Base-by-base conservation (phyloP, 805 yeast genomes). In the Nakazawaea holstii region DNA sequence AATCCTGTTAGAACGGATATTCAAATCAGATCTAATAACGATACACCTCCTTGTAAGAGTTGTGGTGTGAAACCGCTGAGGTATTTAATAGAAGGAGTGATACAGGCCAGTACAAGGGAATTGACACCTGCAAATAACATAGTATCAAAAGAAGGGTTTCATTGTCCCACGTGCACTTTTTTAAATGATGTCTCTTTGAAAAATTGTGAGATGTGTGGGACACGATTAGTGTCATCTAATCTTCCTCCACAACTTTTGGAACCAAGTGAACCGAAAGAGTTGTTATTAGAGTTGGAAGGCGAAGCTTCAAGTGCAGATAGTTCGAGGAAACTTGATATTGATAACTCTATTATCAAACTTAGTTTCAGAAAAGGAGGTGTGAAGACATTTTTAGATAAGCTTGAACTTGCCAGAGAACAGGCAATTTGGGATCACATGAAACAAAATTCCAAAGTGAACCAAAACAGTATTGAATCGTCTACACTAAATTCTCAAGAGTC, bases 171-270 rank as follows among this genome's bases (percentile, higher is more conserved):
- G 42, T 67, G 71, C 46, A 67, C 98, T 0, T 92, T 90, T 57
- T 66, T 79, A 10, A 94, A 92, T 60, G 96, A 91, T 61, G 86
- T 90, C 0, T 79, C 87, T 2, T 69, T 92, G 71, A 64, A 72
- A 33, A 73, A 71, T 52, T 92, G 99, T 64, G 99, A 92, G 62
- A 75, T 94, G 59, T 92, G 98, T 66, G 97, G 96, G 0, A 70
- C 83, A 0, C 69, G 69, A 17, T 60, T 83, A 26, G 49, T 55
- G 3, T 59, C 72, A 2, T 20, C 58, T 27, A 40, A 59, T 52
- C 7, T 54, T 11, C 60, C 60, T 6, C 46, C 57, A 6, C 49
- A 40, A 20, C 24, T 48, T 10, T 20, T 48, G 7, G 2, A 31
- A 9, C 1, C 7, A 6, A 46, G 27, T 2, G 42, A 29, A 6